Base-by-base conservation (phyloP, 1,284 basidiomycete genomes). In the Ceratobasidium sp. region DNA sequence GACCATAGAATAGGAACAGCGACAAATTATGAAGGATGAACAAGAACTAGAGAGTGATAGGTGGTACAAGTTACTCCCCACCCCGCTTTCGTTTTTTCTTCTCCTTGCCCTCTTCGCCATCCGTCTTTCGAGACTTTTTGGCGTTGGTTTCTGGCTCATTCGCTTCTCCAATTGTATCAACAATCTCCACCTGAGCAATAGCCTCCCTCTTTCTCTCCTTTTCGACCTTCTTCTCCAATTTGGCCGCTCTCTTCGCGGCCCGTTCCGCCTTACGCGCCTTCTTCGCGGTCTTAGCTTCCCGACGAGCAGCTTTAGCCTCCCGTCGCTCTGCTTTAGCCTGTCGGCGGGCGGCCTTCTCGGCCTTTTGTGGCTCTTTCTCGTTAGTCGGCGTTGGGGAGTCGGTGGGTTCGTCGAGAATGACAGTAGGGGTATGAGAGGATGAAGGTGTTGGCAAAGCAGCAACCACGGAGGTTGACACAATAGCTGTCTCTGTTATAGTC, bases 201-300 rank as follows among this genome's bases (percentile, higher is more conserved):
- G 32, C 26, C 8, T 26, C 13, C 38, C 16, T 57, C 13, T 44
- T 49, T 18, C 52, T 58, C 35, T 63, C 46, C 50, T 52, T 72
- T 52, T 70, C 47, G 57, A 32, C 44, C 61, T 54, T 55, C 38
- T 55, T 52, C 43, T 73, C 61, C 23, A 67, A 30, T 28, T 74
- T 64, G 13, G 70, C 52, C 23, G 38, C 62, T 57, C 70, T 62
- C 13, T 47, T 59, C 9, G 50, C 73, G 35, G 41, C 52, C 54
- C 66, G 62, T 62, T 74, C 62, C 32, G 55, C 72, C 70, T 76
- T 76, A 35, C 58, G 64, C 32, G 35, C 63, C n/a, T 71, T 61
- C 30, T 72, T 73, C 43, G 73, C 70, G 46, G 71, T 46, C 50
- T 58, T 54, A 43, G 55, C 16, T 32, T 28, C 43, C 30, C 23